phyloP scores from a whole-genome alignment of 345 rosid genomes.

The Linum lewisii region DNA sequence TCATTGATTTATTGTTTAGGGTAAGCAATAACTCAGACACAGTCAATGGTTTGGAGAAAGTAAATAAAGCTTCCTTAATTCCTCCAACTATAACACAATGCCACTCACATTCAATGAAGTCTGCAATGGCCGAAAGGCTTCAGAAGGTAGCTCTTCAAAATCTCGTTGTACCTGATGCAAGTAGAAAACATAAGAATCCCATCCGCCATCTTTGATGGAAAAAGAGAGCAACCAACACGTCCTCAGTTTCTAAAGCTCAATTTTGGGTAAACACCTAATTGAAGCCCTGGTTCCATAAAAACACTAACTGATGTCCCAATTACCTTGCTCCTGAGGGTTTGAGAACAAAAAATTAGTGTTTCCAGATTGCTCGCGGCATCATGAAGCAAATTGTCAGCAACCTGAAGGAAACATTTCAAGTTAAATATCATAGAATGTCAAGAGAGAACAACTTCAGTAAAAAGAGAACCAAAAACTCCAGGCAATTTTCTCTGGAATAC shows the following conservation, averaged over 20 bases:
- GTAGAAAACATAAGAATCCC: constrained; percentile 9
- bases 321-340: constrained; percentile 99
- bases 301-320: constrained; percentile 1
- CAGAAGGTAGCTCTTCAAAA: constrained; percentile 93
- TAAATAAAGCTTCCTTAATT: constrained; percentile 6
- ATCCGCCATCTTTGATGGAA: background rate
- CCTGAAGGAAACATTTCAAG: constrained; percentile 31
- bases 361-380: constrained; percentile 93
- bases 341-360: constrained; percentile 95
- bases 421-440: background rate
- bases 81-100: constrained; percentile 5
- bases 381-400: constrained; percentile 98
- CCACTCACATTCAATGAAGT: constrained; percentile 72
- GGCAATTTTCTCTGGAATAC: background rate
- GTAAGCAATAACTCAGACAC: background rate
- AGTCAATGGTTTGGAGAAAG: background rate
- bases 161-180: constrained; percentile 83
- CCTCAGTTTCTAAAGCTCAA: background rate
- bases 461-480: background rate
- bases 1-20: background rate
- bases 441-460: background rate
- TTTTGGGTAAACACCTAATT: background rate
- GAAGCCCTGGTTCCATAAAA: too few species aligned
- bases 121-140: constrained; percentile 75
- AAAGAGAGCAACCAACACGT: background rate